A percentile compares a stretch with the other conserved stretches of the same genome.
Conservation (phyloP, 176 grass and related monocot species). For the Oryza glumipatula region DNA sequence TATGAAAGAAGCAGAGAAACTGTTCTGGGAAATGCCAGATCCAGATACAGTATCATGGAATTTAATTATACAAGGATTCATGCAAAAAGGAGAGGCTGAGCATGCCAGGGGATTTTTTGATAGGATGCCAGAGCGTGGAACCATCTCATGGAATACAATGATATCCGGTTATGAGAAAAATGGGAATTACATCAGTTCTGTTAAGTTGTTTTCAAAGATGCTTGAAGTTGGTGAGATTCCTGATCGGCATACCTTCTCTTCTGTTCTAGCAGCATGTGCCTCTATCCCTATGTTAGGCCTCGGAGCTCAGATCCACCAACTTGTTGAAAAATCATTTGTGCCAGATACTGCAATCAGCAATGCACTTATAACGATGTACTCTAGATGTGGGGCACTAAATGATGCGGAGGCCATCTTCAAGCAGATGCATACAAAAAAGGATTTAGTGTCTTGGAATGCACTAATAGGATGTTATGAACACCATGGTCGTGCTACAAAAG, state of each 20-base stretch:
- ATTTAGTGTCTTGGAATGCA: slow-evolving; percentile 70
- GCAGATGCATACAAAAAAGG: slow-evolving; percentile 55
- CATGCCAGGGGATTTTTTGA: slow-evolving; percentile 55
- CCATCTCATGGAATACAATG: slow-evolving; percentile 78
- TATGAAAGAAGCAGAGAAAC: slow-evolving; percentile 59
- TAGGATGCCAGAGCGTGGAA: slow-evolving; percentile 54
- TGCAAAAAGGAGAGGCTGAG: slow-evolving; percentile 50
- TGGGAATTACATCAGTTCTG: slow-evolving; percentile 48
- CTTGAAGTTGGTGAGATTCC: slow-evolving; percentile 50
- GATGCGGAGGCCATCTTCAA: slow-evolving; percentile 60
- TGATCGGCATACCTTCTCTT: slow-evolving; percentile 69
- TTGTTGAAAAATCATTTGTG: slow-evolving; percentile 65
- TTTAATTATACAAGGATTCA: slow-evolving; percentile 71
- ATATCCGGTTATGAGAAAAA: slow-evolving; percentile 75
- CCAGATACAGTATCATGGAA: slow-evolving; percentile 72
- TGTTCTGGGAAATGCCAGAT: slow-evolving; percentile 56
- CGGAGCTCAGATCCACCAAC: slow-evolving; percentile 72
- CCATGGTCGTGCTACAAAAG: slow-evolving; percentile 60
- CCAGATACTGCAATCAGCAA: slow-evolving; percentile 64
- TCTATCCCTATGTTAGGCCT: slow-evolving; percentile 59
- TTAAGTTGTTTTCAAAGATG: slow-evolving; percentile 63
- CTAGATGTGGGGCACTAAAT: slow-evolving; percentile 59
- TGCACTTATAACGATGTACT: slow-evolving; percentile 85
- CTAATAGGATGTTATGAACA: slow-evolving; percentile 69
- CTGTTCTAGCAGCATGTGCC: slow-evolving; percentile 70